Conservation (phyloP, 345 rosid genomes). For the Eucalyptus viminalis region DNA sequence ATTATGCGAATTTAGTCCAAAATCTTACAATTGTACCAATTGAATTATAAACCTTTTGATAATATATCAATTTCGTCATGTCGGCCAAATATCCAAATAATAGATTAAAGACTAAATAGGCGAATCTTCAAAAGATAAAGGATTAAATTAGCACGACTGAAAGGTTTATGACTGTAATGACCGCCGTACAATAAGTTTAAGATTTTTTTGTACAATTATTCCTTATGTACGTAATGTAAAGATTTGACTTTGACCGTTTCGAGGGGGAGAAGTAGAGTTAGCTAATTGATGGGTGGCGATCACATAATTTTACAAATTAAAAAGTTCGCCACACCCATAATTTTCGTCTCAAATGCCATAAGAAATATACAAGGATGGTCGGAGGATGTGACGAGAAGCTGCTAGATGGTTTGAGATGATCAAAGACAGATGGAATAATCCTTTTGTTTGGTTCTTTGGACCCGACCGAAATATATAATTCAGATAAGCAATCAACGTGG, state of each 20-base stretch:
- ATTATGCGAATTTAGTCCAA: too few relatives aligned
- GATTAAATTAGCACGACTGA: rapidly evolving
- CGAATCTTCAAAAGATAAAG: too few relatives aligned
- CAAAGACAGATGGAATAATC: background rate
- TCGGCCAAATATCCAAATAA: background rate
- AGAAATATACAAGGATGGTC: background rate
- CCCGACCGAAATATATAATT: background rate
- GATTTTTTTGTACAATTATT: background rate
- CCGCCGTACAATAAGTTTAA: rapidly evolving
- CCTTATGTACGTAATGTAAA: background rate
- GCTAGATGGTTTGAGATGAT: background rate
- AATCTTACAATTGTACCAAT: rapidly evolving
- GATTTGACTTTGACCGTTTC: background rate
- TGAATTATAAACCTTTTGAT: rapidly evolving
- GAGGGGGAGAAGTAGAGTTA: background rate
- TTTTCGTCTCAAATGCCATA: background rate
- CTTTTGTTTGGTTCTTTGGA: background rate
- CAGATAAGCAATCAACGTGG: background rate
- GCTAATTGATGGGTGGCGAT: background rate
- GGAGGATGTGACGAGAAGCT: background rate
- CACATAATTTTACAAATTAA: background rate
- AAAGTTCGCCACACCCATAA: background rate
- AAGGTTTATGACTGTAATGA: background rate
- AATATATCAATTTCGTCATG: background rate
- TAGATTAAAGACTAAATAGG: background rate